phyloP scores from a whole-genome alignment of 169 alveolate species.

The Cryptosporidium viatorum region DNA sequence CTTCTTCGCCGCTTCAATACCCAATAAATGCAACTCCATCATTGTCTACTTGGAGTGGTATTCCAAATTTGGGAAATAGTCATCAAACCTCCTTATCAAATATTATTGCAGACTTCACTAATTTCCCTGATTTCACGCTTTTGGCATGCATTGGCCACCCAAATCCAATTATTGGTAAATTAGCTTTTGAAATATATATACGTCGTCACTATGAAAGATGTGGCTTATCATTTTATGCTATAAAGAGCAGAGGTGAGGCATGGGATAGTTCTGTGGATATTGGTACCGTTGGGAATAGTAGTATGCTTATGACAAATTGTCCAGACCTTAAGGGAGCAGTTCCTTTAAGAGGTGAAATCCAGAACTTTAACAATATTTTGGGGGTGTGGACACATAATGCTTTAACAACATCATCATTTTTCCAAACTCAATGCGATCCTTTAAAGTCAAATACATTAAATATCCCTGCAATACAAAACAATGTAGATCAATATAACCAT shows the following conservation, averaged over 20 bases:
- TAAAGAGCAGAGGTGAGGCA: conserved; percentile 30
- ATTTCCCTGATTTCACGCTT: conserved; percentile 55
- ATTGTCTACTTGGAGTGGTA: conserved; percentile 17
- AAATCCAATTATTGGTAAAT: conserved; percentile 24
- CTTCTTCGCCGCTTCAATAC: conserved; percentile 58
- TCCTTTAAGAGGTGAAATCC: conserved; percentile 13
- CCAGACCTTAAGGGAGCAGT: neutral
- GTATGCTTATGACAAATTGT: neutral
- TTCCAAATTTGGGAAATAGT: neutral
- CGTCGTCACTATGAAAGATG: conserved; percentile 70
- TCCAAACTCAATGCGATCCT: conserved; percentile 33
- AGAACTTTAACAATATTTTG: conserved; percentile 18
- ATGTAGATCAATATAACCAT: neutral
- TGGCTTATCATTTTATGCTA: conserved; percentile 63
- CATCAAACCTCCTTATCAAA: conserved; percentile 12
- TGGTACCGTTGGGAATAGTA: conserved; percentile 5
- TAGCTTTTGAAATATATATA: conserved; percentile 65
- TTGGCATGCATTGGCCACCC: conserved; percentile 52
- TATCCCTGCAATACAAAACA: conserved; percentile 30
- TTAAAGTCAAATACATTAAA: conserved; percentile 36
- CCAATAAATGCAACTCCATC: conserved; percentile 46
- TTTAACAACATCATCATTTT: conserved; percentile 42
- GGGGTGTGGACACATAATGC: conserved; percentile 70
- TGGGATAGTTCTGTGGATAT: conserved; percentile 48
- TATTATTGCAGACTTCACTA: conserved; percentile 50